Evolutionary conservation across 495 filamentous ascomycete genomes (phyloP), one percentile per base, ranked within the genome.

Genomic region (Xylaria palmicola): DNA sequence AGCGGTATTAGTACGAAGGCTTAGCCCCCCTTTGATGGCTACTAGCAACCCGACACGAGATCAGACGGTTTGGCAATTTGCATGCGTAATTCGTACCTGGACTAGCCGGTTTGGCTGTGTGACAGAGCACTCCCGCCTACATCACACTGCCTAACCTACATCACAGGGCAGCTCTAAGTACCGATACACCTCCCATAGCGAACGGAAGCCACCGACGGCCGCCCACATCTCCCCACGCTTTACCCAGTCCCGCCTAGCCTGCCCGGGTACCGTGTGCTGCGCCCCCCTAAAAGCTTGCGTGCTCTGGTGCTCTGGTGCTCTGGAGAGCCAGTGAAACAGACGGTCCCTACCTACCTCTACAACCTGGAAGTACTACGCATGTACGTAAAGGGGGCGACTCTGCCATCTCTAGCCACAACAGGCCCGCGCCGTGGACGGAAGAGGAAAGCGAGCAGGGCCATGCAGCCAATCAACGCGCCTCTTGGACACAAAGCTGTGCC

Each of bases 371-470:
- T n/a, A n/a, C n/a, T n/a, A n/a, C n/a, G n/a, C n/a, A n/a, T n/a
- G 39, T 41, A 41, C 5, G 32, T 34, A 34, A 34, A 44, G 4
- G 51, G 29, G 9, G n/a, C 7, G 1, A 37, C 26, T 47, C 29
- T 58, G 39, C 59, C 37, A 30, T 26, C 58, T 26, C 59, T 47
- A 61, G 50, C 59, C 49, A 61, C 59, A 55, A 6, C 44, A 19
- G n/a, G 24, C 5, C 15, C 19, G 20, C 13, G 45, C n/a, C 27
- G 17, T 53, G n/a, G 50, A 34, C 59, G n/a, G 48, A 61, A 53
- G 49, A 48, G 59, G 59, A 45, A 55, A 55, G 53, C 49, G 50
- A 48, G 49, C 59, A 61, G 27, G 59, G 59, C 9, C 40, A 29
- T 54, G 22, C 13, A 40, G 32, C 59, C 59, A 61, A 61, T 61